phyloP scores from a whole-genome alignment of 1,139 yeast species.

The Saccharomyces hybrid region DNA sequence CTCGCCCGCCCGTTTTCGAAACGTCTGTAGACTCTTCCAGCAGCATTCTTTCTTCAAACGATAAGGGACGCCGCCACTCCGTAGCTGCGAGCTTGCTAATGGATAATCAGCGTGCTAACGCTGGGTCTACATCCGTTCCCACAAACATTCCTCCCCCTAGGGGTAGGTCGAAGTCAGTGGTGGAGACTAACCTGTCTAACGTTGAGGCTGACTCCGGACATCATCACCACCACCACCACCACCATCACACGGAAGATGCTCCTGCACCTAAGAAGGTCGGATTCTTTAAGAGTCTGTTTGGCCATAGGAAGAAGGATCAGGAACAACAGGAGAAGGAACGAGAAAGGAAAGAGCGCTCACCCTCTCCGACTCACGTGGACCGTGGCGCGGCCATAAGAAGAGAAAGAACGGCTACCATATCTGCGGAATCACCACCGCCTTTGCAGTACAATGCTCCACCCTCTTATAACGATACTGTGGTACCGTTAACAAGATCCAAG shows the following conservation, averaged over 20 bases:
- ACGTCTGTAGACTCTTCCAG: not conserved
- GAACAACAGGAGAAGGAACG: not conserved
- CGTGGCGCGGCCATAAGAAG: not conserved
- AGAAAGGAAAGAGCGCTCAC: constrained; percentile 2
- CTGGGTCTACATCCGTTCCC: not conserved
- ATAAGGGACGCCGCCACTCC: not conserved
- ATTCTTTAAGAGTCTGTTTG: constrained; percentile 34
- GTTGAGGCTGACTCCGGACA: not conserved
- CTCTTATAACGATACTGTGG: constrained; percentile 4
- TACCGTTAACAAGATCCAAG: constrained; percentile 6
- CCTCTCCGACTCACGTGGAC: not conserved
- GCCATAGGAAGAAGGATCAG: constrained; percentile 24
- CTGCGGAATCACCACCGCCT: not conserved
- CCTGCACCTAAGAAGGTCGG: constrained; percentile 27
- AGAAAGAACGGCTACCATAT: not conserved
- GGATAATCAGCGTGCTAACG: not conserved
- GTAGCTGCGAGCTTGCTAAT: not conserved
- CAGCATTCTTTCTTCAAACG: not conserved
- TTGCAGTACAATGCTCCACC: not conserved
- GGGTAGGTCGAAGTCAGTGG: constrained; percentile 4
- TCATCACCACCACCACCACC: not conserved
- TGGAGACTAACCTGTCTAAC: not conserved
- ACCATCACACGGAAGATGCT: constrained; percentile 7
- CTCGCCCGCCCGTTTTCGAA: not conserved
- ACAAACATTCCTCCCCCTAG: not conserved